Conservation (phyloP, 345 rosid genomes). For the Erysimum cheiranthoides region DNA sequence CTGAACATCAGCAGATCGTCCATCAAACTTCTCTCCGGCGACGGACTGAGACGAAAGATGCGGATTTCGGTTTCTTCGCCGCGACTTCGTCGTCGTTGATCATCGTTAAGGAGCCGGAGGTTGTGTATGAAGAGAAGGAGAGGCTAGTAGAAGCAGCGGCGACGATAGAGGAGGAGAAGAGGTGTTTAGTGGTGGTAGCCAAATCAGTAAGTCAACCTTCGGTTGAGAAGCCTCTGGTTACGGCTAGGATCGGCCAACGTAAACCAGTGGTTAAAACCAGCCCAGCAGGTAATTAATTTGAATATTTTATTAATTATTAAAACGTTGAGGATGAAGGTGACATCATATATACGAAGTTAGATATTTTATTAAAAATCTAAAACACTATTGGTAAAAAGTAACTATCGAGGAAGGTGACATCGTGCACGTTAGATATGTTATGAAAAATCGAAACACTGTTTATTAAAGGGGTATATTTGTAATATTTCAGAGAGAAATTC, state of each 20-base stretch:
- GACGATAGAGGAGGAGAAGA: background rate
- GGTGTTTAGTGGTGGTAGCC: conserved; percentile 46
- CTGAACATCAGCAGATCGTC: conserved; percentile 19
- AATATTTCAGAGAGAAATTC: conserved; percentile 40
- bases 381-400: background rate
- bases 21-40: background rate
- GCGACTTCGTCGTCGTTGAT: background rate
- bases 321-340: background rate
- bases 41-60: conserved; percentile 1
- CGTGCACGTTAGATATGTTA: conserved; percentile 1
- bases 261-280: conserved; percentile 47
- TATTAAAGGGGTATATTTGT: background rate
- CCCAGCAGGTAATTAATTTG: conserved; percentile 59
- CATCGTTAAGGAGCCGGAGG: conserved; percentile 9
- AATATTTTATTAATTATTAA: background rate
- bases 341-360: conserved; percentile 9
- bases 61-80: background rate
- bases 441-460: conserved; percentile 30
- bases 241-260: conserved; percentile 45
- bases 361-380: background rate
- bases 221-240: conserved; percentile 59
- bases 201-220: conserved; percentile 41
- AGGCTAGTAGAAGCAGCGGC: conserved; percentile 7
- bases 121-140: conserved; percentile 9
- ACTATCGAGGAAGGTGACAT: background rate